Evolutionary conservation across 2,329 filamentous ascomycete species (phyloP).

Genomic region (Ceratocystiopsis brevicomis): DNA sequence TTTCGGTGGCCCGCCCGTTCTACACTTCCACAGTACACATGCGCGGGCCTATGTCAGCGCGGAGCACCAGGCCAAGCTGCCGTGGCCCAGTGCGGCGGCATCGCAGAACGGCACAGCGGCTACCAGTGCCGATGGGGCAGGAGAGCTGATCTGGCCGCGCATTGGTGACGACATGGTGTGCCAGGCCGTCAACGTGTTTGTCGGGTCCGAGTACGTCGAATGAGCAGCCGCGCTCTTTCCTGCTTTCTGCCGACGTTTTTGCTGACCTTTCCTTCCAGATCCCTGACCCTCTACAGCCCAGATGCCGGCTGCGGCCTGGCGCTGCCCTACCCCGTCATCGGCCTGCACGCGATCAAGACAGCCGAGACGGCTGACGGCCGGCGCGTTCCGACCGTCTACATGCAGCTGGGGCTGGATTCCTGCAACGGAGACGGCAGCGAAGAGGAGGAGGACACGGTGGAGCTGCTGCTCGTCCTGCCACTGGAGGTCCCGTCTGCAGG

Average conservation of each 20-base stretch:
- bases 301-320: constrained; percentile 39
- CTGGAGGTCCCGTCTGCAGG: neutral
- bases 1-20: constrained; percentile 49
- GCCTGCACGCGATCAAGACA: constrained; percentile 55
- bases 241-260: neutral
- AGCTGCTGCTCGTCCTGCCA: constrained; percentile 39
- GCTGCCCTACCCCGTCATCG: constrained; percentile 57
- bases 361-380: constrained; percentile 19
- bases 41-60: constrained; percentile 39
- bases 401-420: constrained; percentile 47
- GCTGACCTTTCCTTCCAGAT: constrained; percentile 16
- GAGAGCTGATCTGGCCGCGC: constrained; percentile 2
- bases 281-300: constrained; percentile 45
- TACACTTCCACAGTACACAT: constrained; percentile 41
- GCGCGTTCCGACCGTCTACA: constrained; percentile 35
- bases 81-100: constrained; percentile 22
- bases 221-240: no score
- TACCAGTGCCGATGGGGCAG: no score
- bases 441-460: constrained; percentile 43
- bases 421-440: constrained; percentile 31
- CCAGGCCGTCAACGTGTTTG: constrained; percentile 35
- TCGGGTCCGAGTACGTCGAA: constrained; percentile 34
- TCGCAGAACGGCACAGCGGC: constrained; percentile 15
- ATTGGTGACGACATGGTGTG: constrained; percentile 20
- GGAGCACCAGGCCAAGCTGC: constrained; percentile 34